phyloP scores from a whole-genome alignment of 768 basidiomycete species.

The Auriscalpium microsporum region DNA sequence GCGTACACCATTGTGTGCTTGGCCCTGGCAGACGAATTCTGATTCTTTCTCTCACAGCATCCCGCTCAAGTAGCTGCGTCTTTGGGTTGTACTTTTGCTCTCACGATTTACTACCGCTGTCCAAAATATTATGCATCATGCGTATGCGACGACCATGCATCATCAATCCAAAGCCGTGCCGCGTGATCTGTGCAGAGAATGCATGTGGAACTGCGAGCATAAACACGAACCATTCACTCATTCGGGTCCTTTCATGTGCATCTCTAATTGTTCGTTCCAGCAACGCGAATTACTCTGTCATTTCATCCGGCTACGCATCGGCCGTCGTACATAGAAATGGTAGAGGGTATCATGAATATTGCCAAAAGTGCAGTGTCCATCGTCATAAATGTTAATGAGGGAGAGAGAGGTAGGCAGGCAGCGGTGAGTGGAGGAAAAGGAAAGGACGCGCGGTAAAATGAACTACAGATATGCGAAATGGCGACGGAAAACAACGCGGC shows the following conservation, averaged over 20 bases:
- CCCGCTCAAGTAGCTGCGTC: slow-evolving; percentile 81
- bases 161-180: not conserved
- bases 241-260: no score
- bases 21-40: not conserved
- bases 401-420: not conserved
- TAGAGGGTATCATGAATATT: slow-evolving; percentile 16
- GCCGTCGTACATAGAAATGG: slow-evolving; percentile 12
- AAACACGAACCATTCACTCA: no score
- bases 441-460: not conserved
- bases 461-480: not conserved
- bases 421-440: not conserved
- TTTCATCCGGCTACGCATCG: slow-evolving; percentile 13
- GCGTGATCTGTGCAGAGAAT: no score
- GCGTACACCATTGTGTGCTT: slow-evolving; percentile 23
- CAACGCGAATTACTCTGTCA: slow-evolving; percentile 14
- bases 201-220: no score
- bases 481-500: not conserved
- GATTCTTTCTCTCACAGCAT: slow-evolving; percentile 41
- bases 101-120: slow-evolving; percentile 14
- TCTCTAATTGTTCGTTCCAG: not conserved
- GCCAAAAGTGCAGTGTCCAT: slow-evolving; percentile 1
- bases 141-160: slow-evolving; percentile 12
- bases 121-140: slow-evolving; percentile 34
- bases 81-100: slow-evolving; percentile 21
- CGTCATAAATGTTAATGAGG: not conserved